Evolutionary conservation across 768 basidiomycete species (phyloP).

Genomic region (Stropharia rugosoannulata): DNA sequence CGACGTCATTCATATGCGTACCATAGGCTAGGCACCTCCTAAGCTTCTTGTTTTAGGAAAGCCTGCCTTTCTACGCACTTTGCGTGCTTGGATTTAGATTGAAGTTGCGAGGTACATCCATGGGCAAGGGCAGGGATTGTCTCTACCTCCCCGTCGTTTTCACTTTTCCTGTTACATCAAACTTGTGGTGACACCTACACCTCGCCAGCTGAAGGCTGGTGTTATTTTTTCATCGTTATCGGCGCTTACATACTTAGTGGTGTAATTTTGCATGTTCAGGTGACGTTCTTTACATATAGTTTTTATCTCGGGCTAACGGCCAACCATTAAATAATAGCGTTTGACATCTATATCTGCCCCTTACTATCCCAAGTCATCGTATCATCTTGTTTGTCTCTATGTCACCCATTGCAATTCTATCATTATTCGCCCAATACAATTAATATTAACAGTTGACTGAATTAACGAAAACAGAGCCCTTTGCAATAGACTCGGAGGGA

Average conservation of each 20-base stretch:
- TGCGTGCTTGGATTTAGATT: not conserved
- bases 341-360: not conserved
- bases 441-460: too few relatives aligned
- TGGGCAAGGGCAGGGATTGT: not conserved
- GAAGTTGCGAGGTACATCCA: not conserved
- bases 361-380: not conserved
- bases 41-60: conserved; percentile 19
- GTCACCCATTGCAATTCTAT: conserved; percentile 1
- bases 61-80: conserved; percentile 1
- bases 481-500: too few relatives aligned
- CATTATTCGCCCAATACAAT: conserved; percentile 1
- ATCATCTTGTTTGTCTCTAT: not conserved
- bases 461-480: too few relatives aligned
- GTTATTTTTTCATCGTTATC: conserved; percentile 4
- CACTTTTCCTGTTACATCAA: too few relatives aligned
- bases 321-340: not conserved
- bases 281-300: conserved; percentile 11
- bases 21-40: conserved; percentile 7
- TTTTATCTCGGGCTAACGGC: conserved; percentile 8
- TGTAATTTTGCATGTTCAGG: conserved; percentile 6
- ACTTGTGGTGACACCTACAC: not conserved
- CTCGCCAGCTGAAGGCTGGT: conserved; percentile 23
- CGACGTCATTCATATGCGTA: conserved; percentile 1
- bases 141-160: too few relatives aligned
- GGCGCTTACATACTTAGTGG: conserved; percentile 6